Evolutionary conservation across 2,329 filamentous ascomycete species (phyloP), one percentile per base, ranked within the genome.

Genomic region (Sclerotinia minor): DNA sequence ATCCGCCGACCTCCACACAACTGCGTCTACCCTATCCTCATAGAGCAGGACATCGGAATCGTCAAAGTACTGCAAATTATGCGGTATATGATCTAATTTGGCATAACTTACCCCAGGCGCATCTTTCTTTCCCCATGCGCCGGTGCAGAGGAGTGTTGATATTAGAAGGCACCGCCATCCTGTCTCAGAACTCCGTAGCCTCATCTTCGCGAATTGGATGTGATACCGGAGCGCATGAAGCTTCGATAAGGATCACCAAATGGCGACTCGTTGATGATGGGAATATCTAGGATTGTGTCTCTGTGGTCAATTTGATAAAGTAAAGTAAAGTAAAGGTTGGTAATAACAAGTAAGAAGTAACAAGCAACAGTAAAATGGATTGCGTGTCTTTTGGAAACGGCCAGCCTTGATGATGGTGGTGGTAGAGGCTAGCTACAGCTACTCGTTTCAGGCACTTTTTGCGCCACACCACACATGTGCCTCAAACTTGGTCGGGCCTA

Each of bases 31-130:
- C 61, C 81, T 76, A 77, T 96, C 91, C 74, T 90, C 88, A 76
- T 92, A 88, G 57, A 98, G 80, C 69, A 96, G 83, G 64, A 90
- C 86, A 77, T 97, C 89, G 72, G 92, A 94, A 78, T 94, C 92
- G 76, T 95, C 89, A 77, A 99, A 98, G 80, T 97, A 99, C 80
- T 91, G 90, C 72, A 97, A 81, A 77, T 88, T 88, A 65, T 80
- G 77, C 0, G 92, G 91, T 65, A 83, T 79, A 74, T 88, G 83
- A 55, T 90, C 82, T 80, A 97, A 91, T 58, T 84, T 79, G 65
- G 82, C 90, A 69, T 83, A 80, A 70, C 84, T 82, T 74, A 97
- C 84, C 67, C 83, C 83, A 32, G 94, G 94, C 60, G 83, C 69
- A 65, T 77, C 75, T 69, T 77, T 77, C 69, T 77, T 77, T 54